These are phyloP conservation scores for Neoscytalidium dimidiatum DNA, from an alignment of 2,329 filamentous ascomycete species.

Conservation along the genomic window DNA sequence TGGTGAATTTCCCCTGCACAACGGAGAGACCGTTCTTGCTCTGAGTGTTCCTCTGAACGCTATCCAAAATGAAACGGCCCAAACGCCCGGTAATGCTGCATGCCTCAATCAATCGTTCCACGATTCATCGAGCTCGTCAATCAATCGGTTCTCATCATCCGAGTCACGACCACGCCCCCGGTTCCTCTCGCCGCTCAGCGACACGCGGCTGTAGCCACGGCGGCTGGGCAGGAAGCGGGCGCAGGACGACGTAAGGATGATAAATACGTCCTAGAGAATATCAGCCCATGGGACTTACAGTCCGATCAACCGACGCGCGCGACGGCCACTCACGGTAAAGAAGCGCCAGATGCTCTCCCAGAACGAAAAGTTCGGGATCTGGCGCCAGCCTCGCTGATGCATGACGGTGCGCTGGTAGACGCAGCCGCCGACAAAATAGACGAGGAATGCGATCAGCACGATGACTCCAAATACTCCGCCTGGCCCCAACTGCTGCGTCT, in stretches of 20 bases:
- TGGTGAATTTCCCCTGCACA: not conserved
- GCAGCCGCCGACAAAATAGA: constrained; percentile 88
- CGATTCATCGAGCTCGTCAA: constrained; percentile 94
- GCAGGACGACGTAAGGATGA: constrained; percentile 70
- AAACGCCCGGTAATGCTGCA: constrained; percentile 11
- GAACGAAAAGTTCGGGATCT: constrained; percentile 89
- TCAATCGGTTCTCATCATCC: constrained; percentile 90
- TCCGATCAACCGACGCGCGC: constrained; percentile 12
- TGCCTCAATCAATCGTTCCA: constrained; percentile 74
- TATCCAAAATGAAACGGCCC: constrained; percentile 9
- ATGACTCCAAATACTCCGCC: constrained; percentile 88
- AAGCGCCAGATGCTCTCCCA: constrained; percentile 89
- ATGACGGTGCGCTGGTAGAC: constrained; percentile 95
- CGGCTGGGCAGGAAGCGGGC: constrained; percentile 64
- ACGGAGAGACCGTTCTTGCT: not conserved
- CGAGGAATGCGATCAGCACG: constrained; percentile 73
- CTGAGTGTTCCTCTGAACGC: not conserved
- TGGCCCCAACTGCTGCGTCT: constrained; percentile 62
- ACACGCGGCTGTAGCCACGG: constrained; percentile 69
- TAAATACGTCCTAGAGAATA: constrained; percentile 55
- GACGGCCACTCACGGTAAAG: constrained; percentile 64
- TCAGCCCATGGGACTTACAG: constrained; percentile 1
- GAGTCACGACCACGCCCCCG: constrained; percentile 46
- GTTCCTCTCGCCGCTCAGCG: constrained; percentile 41
- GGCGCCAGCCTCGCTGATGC: constrained; percentile 92